phyloP scores from a whole-genome alignment of 257 asterid species.

The Verbena officinalis region DNA sequence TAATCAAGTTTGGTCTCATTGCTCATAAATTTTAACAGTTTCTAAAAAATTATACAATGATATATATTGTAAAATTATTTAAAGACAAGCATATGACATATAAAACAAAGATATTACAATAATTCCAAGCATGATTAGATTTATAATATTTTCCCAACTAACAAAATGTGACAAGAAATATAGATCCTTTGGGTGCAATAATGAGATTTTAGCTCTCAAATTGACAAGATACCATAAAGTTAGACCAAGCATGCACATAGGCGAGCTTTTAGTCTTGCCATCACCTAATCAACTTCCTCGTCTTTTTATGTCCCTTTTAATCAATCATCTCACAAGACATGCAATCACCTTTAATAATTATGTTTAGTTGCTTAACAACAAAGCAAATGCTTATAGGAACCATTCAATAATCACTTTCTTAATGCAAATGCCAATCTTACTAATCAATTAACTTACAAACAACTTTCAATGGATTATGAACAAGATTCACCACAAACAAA shows the following conservation, averaged over 20 bases:
- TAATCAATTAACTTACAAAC: not conserved
- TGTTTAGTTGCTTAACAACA: slow-evolving; percentile 44
- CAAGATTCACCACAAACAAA: slow-evolving; percentile 40
- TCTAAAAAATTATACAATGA: too few relatives aligned
- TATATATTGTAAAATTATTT: too few relatives aligned
- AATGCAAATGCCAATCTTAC: slow-evolving; percentile 1
- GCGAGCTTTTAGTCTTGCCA: not conserved
- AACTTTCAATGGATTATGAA: slow-evolving; percentile 31
- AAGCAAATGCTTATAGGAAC: slow-evolving; percentile 36
- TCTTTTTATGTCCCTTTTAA: slow-evolving; percentile 10
- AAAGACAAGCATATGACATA: too few relatives aligned
- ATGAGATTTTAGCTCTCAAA: not conserved
- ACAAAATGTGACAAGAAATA: not conserved
- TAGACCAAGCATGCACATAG: not conserved
- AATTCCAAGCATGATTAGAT: not conserved
- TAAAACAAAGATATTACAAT: too few relatives aligned
- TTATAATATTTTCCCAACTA: not conserved
- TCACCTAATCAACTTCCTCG: slow-evolving; percentile 16
- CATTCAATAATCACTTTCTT: slow-evolving; percentile 19
- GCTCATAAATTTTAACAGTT: too few relatives aligned
- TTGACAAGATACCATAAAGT: not conserved
- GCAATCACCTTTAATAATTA: slow-evolving; percentile 39
- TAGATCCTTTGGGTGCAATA: not conserved
- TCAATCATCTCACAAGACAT: slow-evolving; percentile 29
- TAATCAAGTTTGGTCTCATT: too few relatives aligned